Evolutionary conservation across 2,329 filamentous ascomycete species (phyloP).

Genomic region (Nigrograna mackinnonii): DNA sequence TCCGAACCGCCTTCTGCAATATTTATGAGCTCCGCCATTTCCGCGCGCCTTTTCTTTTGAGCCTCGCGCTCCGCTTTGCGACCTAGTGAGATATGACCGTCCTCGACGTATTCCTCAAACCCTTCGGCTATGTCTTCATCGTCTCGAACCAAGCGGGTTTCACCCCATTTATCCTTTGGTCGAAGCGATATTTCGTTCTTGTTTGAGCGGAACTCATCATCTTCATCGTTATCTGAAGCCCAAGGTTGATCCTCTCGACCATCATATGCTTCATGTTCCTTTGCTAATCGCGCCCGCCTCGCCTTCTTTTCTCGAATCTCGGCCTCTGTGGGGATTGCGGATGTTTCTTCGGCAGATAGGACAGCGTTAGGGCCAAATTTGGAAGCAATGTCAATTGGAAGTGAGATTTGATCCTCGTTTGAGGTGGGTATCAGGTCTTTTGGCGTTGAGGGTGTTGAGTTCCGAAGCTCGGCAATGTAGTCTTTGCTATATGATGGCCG

Average conservation of each 20-base stretch:
- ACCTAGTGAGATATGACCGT: slow-evolving; percentile 78
- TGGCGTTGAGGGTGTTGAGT: slow-evolving; percentile 82
- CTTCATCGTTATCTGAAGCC: slow-evolving; percentile 44
- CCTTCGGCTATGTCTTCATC: slow-evolving; percentile 94
- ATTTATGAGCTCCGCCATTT: slow-evolving; percentile 83
- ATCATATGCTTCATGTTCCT: slow-evolving; percentile 66
- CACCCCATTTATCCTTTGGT: slow-evolving; percentile 63
- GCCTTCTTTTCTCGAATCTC: slow-evolving; percentile 93
- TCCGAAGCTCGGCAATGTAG: slow-evolving; percentile 82
- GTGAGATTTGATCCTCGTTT: slow-evolving; percentile 50
- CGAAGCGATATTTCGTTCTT: slow-evolving; percentile 52
- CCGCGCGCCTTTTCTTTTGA: slow-evolving; percentile 65
- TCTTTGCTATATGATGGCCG: slow-evolving; percentile 84
- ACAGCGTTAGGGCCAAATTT: slow-evolving; percentile 60
- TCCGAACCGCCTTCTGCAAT: slow-evolving; percentile 72
- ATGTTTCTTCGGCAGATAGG: slow-evolving; percentile 25
- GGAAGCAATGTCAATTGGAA: slow-evolving; percentile 49
- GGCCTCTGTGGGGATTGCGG: slow-evolving; percentile 74
- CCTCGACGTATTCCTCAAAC: slow-evolving; percentile 89
- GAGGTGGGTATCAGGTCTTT: slow-evolving; percentile 56
- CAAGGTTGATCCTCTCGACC: slow-evolving; percentile 48
- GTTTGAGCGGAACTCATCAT: slow-evolving; percentile 43
- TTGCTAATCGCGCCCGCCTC: slow-evolving; percentile 77
- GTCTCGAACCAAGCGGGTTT: slow-evolving; percentile 77
- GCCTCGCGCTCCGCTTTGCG: slow-evolving; percentile 77